phyloP scores from a whole-genome alignment of 306 rosid genomes.

The Prunus salicina region DNA sequence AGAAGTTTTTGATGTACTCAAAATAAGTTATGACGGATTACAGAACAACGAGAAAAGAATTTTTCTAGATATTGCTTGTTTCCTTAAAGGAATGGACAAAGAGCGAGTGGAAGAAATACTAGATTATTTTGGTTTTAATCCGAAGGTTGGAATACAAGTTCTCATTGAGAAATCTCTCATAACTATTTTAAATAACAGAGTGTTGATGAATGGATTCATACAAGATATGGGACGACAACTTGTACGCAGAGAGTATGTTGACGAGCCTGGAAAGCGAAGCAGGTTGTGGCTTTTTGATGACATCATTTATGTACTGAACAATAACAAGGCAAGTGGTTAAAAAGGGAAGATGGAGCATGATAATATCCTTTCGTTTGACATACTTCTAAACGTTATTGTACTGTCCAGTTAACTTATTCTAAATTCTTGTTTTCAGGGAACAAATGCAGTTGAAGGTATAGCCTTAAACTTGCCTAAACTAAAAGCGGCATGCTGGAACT shows the following conservation, averaged over 20 bases:
- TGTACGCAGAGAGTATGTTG: slow-evolving; percentile 6
- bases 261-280: not conserved
- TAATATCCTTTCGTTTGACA: too few species aligned
- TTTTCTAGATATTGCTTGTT: slow-evolving; percentile 11
- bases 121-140: slow-evolving; percentile 23
- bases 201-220: slow-evolving; percentile 32
- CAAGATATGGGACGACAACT: slow-evolving; percentile 31
- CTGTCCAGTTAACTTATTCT: not conserved
- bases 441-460: slow-evolving; percentile 9
- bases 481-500: slow-evolving; percentile 18
- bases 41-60: slow-evolving; percentile 27
- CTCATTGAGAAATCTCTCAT: too few species aligned
- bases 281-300: not conserved
- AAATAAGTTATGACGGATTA: not conserved
- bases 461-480: not conserved
- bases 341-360: not conserved
- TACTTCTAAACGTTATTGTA: not conserved
- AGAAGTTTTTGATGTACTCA: too few species aligned
- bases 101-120: slow-evolving; percentile 20
- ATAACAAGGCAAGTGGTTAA: slow-evolving; percentile 2
- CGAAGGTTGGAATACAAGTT: not conserved
- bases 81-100: slow-evolving; percentile 21
- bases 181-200: not conserved
- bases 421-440: not conserved
- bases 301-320: slow-evolving; percentile 18